Base-by-base conservation (phyloP, 192 early-diverging fungal species). In the Kickxella alabastrina region DNA sequence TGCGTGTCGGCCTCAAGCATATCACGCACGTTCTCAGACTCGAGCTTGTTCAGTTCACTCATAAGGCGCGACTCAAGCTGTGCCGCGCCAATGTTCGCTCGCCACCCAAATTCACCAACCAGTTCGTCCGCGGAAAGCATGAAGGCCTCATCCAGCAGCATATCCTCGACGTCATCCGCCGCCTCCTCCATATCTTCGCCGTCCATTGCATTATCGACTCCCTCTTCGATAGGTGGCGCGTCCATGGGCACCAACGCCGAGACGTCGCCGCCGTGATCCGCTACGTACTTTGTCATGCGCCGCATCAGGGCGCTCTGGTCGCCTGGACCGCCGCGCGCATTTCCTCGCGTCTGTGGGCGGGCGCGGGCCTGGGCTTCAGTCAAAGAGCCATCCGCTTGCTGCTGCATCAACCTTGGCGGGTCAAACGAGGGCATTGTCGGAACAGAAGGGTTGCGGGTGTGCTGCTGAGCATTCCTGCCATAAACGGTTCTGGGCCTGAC, bases 1-100 rank as follows among this genome's bases (percentile, higher is more conserved):
- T 90, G 81, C 52, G 87, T 84, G 59, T 96, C 93, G 23, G 91
- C 87, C 60, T 93, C 85, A 31, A 98, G 89, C 55, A 98, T 94
- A 3, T 90, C 89, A 51, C 92, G 90, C 15, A 98, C 91, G 67
- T 95, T 96, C n/a, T 90, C 87, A 8, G 59, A 63, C 36, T 65
- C 95, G 41, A 98, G 58, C 37, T 88, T 84, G 43, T 86, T 84
- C 18, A 96, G 67, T 63, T 98, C 95, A 32, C 86, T 78, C 36
- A 91, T 59, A 23, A 98, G 64, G n/a, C 86, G 75, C 23, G 83
- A 79, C 50, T 96, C 95, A 21, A 98, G 68, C 13, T 86, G 92
- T 18, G 87, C 84, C 0, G 92, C 92, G 53, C 93, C 92, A 21
- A 89, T 87, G 29, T 82, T 87, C 24, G 86, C 87, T 29, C 92